Evolutionary conservation across 441 rosid genomes (phyloP).

Genomic region (Populus hybrid): DNA sequence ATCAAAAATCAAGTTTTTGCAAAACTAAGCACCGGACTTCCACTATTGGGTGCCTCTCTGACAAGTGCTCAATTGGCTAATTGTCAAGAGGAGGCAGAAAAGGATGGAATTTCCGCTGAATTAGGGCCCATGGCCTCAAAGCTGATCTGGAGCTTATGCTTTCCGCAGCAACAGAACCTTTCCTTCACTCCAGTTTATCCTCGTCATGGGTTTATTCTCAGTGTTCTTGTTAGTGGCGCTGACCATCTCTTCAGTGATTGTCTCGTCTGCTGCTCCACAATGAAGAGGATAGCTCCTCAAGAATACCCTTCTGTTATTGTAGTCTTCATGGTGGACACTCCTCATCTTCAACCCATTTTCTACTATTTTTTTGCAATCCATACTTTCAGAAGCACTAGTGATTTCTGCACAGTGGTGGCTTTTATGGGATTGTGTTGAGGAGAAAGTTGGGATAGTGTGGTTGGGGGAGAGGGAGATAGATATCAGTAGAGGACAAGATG

Average conservation of each 20-base stretch:
- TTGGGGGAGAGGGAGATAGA: neutral
- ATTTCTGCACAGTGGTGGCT: slow-evolving; percentile 2
- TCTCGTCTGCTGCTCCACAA: slow-evolving; percentile 29
- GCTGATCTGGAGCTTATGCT: slow-evolving; percentile 26
- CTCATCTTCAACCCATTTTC: slow-evolving; percentile 1
- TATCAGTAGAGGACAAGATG: neutral
- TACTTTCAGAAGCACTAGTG: neutral
- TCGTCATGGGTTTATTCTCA: slow-evolving; percentile 29
- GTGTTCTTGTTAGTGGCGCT: slow-evolving; percentile 8
- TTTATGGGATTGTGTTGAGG: slow-evolving; percentile 3
- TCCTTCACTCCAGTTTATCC: slow-evolving; percentile 37
- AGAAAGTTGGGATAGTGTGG: neutral
- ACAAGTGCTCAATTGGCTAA: neutral
- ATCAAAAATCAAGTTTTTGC: neutral
- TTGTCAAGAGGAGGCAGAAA: neutral
- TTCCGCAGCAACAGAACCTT: slow-evolving; percentile 37
- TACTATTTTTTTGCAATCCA: slow-evolving; percentile 21
- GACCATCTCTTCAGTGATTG: slow-evolving; percentile 12
- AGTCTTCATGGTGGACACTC: slow-evolving; percentile 12
- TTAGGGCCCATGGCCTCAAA: slow-evolving; percentile 20
- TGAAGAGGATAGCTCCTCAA: slow-evolving; percentile 56
- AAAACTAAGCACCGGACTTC: neutral
- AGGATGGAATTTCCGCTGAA: neutral
- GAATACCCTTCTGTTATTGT: slow-evolving; percentile 42
- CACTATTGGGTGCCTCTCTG: neutral